A percentile compares a stretch with the other conserved stretches of the same genome.
phyloP scores from a whole-genome alignment of 2,329 filamentous ascomycete genomes.

The Penicillium janthinellum region DNA sequence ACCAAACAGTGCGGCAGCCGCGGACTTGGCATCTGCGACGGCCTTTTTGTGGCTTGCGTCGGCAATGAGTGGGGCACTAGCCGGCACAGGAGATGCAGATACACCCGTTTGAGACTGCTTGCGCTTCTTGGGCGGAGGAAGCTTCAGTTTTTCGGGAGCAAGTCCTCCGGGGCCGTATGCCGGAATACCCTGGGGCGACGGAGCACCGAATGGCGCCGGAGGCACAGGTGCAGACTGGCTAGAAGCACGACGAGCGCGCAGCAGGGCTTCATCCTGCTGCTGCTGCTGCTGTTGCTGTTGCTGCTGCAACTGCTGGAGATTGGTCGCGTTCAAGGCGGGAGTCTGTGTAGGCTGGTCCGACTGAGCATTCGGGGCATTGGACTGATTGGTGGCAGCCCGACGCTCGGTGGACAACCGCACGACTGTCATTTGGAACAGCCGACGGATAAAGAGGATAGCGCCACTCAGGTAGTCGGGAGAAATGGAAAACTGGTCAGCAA shows the following conservation, averaged over 20 bases:
- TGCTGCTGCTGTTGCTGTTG: constrained; percentile 13
- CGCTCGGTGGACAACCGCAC: constrained; percentile 37
- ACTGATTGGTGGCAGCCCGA: constrained; percentile 28
- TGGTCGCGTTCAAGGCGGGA: constrained; percentile 47
- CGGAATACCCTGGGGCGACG: constrained; percentile 60
- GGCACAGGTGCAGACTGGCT: constrained; percentile 45
- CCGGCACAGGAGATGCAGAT: constrained; percentile 29
- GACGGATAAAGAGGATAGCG: constrained; percentile 43
- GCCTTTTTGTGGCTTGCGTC: constrained; percentile 39
- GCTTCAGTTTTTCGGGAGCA: constrained; percentile 58
- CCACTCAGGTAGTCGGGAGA: constrained; percentile 41
- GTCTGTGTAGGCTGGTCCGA: constrained; percentile 29
- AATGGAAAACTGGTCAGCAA: constrained; percentile 50
- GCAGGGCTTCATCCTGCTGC: constrained; percentile 48
- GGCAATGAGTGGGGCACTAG: constrained; percentile 26
- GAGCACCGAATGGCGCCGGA: constrained; percentile 57
- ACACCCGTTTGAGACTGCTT: constrained; percentile 53
- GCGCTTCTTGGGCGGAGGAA: constrained; percentile 60
- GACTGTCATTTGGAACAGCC: constrained; percentile 45
- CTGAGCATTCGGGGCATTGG: constrained; percentile 22
- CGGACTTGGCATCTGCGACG: constrained; percentile 45
- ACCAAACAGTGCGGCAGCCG: constrained; percentile 43
- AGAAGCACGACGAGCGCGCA: constrained; percentile 41
- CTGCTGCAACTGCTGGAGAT: constrained; percentile 49
- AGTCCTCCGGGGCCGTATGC: constrained; percentile 57